A percentile compares a stretch with the other conserved stretches of the same genome.
These are phyloP conservation scores for Quercus mongolica DNA, from an alignment of 306 rosid species.

Conservation along the genomic window DNA sequence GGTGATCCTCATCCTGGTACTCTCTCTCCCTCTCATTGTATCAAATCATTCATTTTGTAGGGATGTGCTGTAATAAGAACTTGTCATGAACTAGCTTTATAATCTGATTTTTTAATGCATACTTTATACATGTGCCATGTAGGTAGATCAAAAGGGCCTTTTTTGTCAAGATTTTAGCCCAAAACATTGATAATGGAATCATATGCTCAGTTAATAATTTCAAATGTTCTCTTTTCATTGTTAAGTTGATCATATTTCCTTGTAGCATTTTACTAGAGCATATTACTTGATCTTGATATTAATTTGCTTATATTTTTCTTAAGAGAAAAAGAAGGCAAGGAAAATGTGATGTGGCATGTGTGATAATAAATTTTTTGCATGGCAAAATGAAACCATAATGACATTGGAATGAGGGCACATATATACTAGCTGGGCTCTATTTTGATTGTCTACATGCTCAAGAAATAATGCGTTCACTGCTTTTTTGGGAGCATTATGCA, in stretches of 20 bases:
- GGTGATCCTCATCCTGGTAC: constrained; percentile 99
- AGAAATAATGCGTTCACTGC: constrained; percentile 13
- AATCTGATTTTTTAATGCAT: not conserved
- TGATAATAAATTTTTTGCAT: not conserved
- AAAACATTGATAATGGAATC: not conserved
- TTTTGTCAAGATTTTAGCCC: not conserved
- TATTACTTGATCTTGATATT: not conserved
- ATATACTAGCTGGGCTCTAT: not conserved
- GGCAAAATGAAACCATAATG: not conserved
- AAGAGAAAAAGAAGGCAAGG: not conserved
- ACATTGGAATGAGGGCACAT: not conserved
- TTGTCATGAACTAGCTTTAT: not conserved
- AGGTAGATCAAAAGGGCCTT: not conserved
- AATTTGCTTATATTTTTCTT: not conserved
- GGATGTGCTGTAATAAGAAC: not conserved
- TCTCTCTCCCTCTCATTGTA: not conserved
- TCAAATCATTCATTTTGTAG: not conserved
- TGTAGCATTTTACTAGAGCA: not conserved
- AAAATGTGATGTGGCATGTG: not conserved
- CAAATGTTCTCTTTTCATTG: not conserved
- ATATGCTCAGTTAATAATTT: not conserved
- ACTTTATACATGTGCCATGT: not conserved
- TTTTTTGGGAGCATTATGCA: constrained; percentile 25
- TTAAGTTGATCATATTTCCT: not conserved
- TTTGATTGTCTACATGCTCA: constrained; percentile 4